Base-by-base conservation (phyloP, 2,329 filamentous ascomycete genomes). In the Aspergillus viridinutans region DNA sequence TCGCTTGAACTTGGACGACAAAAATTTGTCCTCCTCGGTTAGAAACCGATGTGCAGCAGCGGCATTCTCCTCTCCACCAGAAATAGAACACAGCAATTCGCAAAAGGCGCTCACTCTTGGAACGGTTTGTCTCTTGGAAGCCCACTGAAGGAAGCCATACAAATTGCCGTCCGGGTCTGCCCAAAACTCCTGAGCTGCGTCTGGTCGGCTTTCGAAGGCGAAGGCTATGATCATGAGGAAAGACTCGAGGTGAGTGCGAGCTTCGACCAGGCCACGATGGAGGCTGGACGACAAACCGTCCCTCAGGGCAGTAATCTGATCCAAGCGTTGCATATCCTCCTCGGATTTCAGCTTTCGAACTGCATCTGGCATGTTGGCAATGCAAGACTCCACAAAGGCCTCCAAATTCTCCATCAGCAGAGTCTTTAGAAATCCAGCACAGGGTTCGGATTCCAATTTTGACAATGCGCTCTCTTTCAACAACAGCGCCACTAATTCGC, bases 41-140 rank as follows among this genome's bases (percentile, higher is more conserved):
- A 99, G 79, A 69, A 99, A 99, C 51, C 87, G 86, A 71, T 99
- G 93, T 0, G 93, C 91, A 17, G 89, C 83, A 54, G 88, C 87
- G 28, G 94, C 93, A 65, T 90, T 94, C 53, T 90, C 85, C 54
- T 90, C 85, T 53, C 91, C 91, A 52, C 88, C 86, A 0, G 94
- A 90, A 50, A 99, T 87, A 1, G 92, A 89, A 68, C 92, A 90
- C 17, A 99, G 80, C 86, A 99, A 93, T 70, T 97, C 93, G 73
- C 94, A 99, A 66, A 97, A 99, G 12, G 93, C 92, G 59, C 91
- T 94, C 58, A 96, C 92, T 25, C 96, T 83, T n/a, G 94, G 94
- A 0, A 95, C 97, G 0, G 95, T 96, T 59, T 96, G 92, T 66
- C 94, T 84, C 64, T 91, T 88, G 3, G 94, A 96, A n/a, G 92